Evolutionary conservation across 352 stramenopile genomes (phyloP).

Genomic region (Pythium dissimile): DNA sequence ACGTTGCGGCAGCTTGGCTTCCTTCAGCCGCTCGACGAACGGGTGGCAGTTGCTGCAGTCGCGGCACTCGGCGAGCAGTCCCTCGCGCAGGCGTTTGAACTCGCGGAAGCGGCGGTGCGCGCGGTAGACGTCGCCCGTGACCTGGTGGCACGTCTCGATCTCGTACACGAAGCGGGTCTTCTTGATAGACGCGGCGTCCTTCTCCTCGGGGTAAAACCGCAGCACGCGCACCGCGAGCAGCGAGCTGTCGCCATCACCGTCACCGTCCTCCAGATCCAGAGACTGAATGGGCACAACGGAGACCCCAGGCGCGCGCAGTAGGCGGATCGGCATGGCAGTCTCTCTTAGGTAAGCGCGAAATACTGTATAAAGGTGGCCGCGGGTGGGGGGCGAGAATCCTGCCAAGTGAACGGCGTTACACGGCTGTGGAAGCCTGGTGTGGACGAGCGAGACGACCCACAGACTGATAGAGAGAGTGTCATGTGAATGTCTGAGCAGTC

Average conservation of each 20-base stretch:
- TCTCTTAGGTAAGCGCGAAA: background rate
- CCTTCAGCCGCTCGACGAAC: slow-evolving; percentile 52
- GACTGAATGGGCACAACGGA: background rate
- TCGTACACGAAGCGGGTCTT: slow-evolving; percentile 73
- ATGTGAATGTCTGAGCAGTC: background rate
- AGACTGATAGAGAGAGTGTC: slow-evolving; percentile 4
- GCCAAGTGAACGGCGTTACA: too few species aligned
- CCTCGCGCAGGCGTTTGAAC: slow-evolving; percentile 65
- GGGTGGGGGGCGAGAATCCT: too few species aligned
- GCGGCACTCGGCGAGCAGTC: slow-evolving; percentile 52
- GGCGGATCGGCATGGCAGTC: slow-evolving; percentile 7
- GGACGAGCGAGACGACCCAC: background rate
- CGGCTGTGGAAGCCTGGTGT: background rate
- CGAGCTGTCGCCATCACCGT: background rate
- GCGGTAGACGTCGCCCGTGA: slow-evolving; percentile 53
- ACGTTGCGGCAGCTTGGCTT: slow-evolving; percentile 43
- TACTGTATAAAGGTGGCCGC: too few species aligned
- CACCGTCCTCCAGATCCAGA: background rate
- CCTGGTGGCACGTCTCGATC: slow-evolving; percentile 66
- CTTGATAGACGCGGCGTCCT: slow-evolving; percentile 42
- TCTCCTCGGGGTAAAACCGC: slow-evolving; percentile 52
- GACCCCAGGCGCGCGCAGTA: background rate
- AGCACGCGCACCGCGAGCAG: slow-evolving; percentile 55
- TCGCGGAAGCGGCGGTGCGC: slow-evolving; percentile 56
- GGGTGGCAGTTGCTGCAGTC: slow-evolving; percentile 39